A percentile compares a stretch with the other conserved stretches of the same genome.
These are phyloP conservation scores for Cyclaneusma minus DNA, from an alignment of 2,329 filamentous ascomycete species.

Conservation along the genomic window DNA sequence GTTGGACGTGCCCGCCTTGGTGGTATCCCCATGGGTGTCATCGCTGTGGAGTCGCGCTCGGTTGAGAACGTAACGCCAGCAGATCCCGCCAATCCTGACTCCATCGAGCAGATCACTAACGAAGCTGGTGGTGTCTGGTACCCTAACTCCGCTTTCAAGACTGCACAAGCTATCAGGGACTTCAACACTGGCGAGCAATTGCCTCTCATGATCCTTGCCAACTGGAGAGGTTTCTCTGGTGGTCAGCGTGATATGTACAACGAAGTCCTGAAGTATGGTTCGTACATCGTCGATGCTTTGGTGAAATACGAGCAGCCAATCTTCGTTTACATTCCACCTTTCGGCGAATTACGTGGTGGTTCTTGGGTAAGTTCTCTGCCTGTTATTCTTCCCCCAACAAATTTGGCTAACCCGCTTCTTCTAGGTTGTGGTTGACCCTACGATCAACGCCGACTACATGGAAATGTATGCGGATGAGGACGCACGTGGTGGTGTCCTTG, in stretches of 20 bases:
- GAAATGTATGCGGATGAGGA: slow-evolving; percentile 99
- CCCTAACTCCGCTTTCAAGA: slow-evolving; percentile 99
- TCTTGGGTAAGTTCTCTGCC: slow-evolving; percentile 54
- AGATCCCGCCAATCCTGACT: slow-evolving; percentile 95
- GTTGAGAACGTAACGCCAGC: slow-evolving; percentile 95
- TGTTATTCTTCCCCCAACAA: slow-evolving; percentile 3
- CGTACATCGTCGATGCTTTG: slow-evolving; percentile 95
- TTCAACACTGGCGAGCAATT: slow-evolving; percentile 99
- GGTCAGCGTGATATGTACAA: slow-evolving; percentile 99
- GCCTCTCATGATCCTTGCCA: slow-evolving; percentile 96
- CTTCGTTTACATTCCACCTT: slow-evolving; percentile 97
- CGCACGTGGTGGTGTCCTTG: slow-evolving; percentile 87
- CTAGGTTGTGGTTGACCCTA: slow-evolving; percentile 87
- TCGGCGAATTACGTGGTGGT: slow-evolving; percentile 91
- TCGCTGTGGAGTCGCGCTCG: slow-evolving; percentile 86
- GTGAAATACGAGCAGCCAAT: slow-evolving; percentile 98
- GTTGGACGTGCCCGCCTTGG: slow-evolving; percentile 91
- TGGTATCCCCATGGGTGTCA: slow-evolving; percentile 96
- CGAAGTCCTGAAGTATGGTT: slow-evolving; percentile 98
- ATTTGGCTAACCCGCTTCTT: slow-evolving; percentile 19
- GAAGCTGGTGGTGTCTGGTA: slow-evolving; percentile 99
- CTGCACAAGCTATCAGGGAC: slow-evolving; percentile 93
- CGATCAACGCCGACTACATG: slow-evolving; percentile 93
- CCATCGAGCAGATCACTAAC: slow-evolving; percentile 84
- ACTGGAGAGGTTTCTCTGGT: slow-evolving; percentile 99